Base-by-base conservation (phyloP, 306 rosid genomes). In the Senna siamea region DNA sequence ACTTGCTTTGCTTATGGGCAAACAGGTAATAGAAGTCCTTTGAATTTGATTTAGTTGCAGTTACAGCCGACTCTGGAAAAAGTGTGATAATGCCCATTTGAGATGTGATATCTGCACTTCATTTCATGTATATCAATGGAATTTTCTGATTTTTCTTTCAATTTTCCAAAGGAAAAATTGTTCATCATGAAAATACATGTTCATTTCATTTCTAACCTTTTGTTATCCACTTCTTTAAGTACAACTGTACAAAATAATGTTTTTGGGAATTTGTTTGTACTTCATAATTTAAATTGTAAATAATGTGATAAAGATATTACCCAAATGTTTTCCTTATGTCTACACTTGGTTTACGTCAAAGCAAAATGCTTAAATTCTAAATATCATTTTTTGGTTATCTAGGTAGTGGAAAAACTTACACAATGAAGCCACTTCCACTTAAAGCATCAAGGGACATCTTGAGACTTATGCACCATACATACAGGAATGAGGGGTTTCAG, bases 1-100 rank as follows among this genome's bases (percentile, higher is more conserved):
- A 95, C 99, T 37, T 95, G 99, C 89, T 95, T 95, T 82, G 99
- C 99, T 15, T 95, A 95, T 23, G 99, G 99, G 19, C 99, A 95
- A 85, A 95, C 99, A 88, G 99, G 99, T 92, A 78, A 78, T 76
- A 43, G 47, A 76, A 71, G 47, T 41, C 65, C 67, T 76, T 65
- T 32, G 58, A 75, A 58, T 78, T 74, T 72, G 10, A 76, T 71
- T 48, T 81, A 20, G 67, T 66, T 72, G 75, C 66, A 64, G 52
- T 77, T 61, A 18, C 78, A 38, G 40, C 46, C 71, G 51, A 41
- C 50, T 72, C 20, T 34, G 34, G 76, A 50, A 41, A 52, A 22
- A 37, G 43, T 7, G 15, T 0, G 5, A 23, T 72, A 26, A 3
- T 26, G 47, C 9, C 40, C 14, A 13, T 52, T 72, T 74, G 58